Evolutionary conservation across 1,284 basidiomycete species (phyloP).

Genomic region (Trametes polyzona): DNA sequence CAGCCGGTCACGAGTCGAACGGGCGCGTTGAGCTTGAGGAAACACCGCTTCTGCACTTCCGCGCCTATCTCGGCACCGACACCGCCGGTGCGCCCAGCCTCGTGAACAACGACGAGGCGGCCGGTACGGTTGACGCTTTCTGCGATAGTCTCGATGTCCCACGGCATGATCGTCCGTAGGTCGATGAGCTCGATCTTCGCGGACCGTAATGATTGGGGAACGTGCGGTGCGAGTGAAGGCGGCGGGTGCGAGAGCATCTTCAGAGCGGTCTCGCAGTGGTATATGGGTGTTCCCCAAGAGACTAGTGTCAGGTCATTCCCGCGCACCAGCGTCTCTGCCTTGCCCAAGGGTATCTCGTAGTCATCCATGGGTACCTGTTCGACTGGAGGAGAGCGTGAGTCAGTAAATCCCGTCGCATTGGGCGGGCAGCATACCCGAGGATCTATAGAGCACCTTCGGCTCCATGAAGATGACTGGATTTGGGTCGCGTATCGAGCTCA

Average conservation of each 20-base stretch:
- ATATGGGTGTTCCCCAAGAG: conserved; percentile 91
- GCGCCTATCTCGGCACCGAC: conserved; percentile 89
- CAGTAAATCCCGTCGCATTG: neutral
- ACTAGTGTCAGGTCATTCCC: conserved; percentile 88
- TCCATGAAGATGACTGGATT: conserved; percentile 96
- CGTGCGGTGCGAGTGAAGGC: conserved; percentile 62
- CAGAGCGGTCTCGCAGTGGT: conserved; percentile 85
- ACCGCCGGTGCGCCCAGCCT: conserved; percentile 84
- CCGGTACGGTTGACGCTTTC: conserved; percentile 86
- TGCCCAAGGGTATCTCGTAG: conserved; percentile 79
- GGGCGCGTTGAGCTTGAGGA: conserved; percentile 85
- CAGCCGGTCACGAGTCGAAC: conserved; percentile 87
- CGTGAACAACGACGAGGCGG: conserved; percentile 87
- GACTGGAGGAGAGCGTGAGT: conserved; percentile 45
- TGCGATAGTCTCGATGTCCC: conserved; percentile 83
- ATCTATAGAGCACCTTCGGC: conserved; percentile 89
- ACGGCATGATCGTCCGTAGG: conserved; percentile 87
- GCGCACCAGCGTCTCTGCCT: conserved; percentile 74
- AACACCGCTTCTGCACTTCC: conserved; percentile 85
- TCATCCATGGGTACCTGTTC: conserved; percentile 94
- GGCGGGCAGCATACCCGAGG: conserved; percentile 55
- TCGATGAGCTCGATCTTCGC: conserved; percentile 91
- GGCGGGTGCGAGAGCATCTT: conserved; percentile 72
- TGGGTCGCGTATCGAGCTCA: conserved; percentile 86
- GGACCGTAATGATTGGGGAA: conserved; percentile 70